Conservation (phyloP, 176 grass and related monocot species). For the Pontederia crassipes region DNA sequence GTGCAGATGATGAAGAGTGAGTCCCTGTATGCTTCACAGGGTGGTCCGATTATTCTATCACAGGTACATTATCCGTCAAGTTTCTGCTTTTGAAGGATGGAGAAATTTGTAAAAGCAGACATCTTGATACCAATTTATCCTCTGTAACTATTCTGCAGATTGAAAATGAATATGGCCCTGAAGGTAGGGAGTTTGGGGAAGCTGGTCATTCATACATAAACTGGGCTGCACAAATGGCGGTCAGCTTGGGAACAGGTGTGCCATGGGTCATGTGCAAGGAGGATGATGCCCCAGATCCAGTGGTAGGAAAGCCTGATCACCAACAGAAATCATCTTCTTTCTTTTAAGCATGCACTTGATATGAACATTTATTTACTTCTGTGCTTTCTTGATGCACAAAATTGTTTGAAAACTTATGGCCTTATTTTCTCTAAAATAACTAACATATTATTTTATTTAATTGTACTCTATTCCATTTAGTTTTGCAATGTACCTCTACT, state of each 20-base stretch:
- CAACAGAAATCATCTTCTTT: slow-evolving; percentile 1
- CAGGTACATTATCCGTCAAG: slow-evolving; percentile 40
- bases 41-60: slow-evolving; percentile 94
- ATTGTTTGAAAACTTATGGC: too few species aligned
- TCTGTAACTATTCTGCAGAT: slow-evolving; percentile 39
- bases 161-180: slow-evolving; percentile 96
- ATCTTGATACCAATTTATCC: neutral
- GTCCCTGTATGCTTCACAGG: slow-evolving; percentile 88
- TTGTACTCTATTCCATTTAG: too few species aligned
- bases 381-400: too few species aligned
- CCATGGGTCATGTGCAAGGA: slow-evolving; percentile 99
- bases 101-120: neutral
- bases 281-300: slow-evolving; percentile 93
- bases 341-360: neutral
- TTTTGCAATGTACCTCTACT: too few species aligned
- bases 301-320: slow-evolving; percentile 42
- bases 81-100: neutral
- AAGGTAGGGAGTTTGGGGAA: slow-evolving; percentile 66
- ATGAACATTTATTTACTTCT: too few species aligned
- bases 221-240: slow-evolving; percentile 92
- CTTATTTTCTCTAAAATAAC: too few species aligned
- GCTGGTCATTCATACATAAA: slow-evolving; percentile 76
- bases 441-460: too few species aligned
- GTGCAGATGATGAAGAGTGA: slow-evolving; percentile 92
- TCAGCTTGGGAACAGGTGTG: slow-evolving; percentile 72